Percentiles rank a stretch among this genome's conserved stretches.
These are phyloP conservation scores for Ambrosia hybrid DNA, from an alignment of 140 eudicot species.

Conservation along the genomic window DNA sequence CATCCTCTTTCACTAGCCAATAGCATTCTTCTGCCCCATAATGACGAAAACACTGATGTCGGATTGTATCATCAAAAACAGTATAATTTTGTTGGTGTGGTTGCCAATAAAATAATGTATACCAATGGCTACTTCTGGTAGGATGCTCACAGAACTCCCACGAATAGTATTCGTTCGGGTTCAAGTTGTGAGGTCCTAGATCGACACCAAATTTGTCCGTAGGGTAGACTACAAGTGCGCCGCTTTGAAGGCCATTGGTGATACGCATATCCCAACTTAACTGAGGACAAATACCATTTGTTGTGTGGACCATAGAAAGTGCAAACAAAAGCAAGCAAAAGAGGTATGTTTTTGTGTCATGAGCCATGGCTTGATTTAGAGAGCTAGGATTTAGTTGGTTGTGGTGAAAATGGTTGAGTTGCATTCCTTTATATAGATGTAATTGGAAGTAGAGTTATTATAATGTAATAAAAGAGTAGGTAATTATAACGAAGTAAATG, in stretches of 20 bases:
- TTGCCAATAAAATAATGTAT: conserved; percentile 11
- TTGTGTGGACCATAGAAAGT: conserved; percentile 13
- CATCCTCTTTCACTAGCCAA: conserved; percentile 18
- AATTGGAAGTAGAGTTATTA: conserved; percentile 1
- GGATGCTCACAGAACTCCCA: conserved; percentile 18
- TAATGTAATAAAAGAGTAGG: neutral
- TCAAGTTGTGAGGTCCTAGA: conserved; percentile 7
- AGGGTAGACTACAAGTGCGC: neutral
- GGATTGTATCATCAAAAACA: conserved; percentile 11
- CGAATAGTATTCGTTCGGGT: neutral
- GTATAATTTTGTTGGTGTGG: conserved; percentile 14
- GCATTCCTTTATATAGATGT: conserved; percentile 6
- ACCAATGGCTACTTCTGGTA: neutral
- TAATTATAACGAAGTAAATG: neutral
- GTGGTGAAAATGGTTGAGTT: conserved; percentile 7
- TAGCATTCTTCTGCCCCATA: conserved; percentile 18
- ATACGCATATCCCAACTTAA: conserved; percentile 12
- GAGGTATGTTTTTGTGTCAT: conserved; percentile 12
- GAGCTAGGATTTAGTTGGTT: conserved; percentile 1
- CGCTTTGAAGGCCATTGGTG: conserved; percentile 6
- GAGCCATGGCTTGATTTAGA: conserved; percentile 8
- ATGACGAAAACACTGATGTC: neutral
- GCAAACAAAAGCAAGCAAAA: conserved; percentile 3
- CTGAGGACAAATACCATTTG: conserved; percentile 11
- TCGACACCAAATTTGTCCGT: neutral